Percentiles rank a stretch among this genome's conserved stretches.
Evolutionary conservation across 768 basidiomycete genomes (phyloP).

Genomic region (Antrodiella citrinella): DNA sequence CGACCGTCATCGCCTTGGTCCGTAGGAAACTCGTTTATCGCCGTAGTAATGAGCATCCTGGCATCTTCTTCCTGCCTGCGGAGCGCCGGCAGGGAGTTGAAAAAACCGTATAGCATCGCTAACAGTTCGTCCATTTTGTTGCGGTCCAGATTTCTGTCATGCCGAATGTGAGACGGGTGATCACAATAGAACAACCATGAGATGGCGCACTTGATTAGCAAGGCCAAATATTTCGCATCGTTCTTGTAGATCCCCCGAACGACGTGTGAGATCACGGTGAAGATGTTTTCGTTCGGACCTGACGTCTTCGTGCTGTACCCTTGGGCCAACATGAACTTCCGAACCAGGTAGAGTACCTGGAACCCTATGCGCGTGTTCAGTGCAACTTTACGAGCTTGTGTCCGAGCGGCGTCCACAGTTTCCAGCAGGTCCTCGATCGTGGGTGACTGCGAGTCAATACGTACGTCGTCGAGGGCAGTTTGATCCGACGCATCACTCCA

Average conservation of each 20-base stretch:
- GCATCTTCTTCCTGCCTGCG: conserved; percentile 27
- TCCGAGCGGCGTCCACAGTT: conserved; percentile 31
- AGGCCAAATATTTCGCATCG: conserved; percentile 37
- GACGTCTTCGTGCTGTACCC: conserved; percentile 29
- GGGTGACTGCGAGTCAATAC: conserved; percentile 7
- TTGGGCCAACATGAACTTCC: conserved; percentile 32
- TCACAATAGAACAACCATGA: no score
- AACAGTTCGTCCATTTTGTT: conserved; percentile 31
- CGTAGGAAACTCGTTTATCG: conserved; percentile 7
- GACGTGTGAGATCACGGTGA: conserved; percentile 36
- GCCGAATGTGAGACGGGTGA: background rate
- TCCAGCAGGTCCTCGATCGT: conserved; percentile 19
- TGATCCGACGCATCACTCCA: conserved; percentile 3
- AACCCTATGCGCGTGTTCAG: conserved; percentile 39
- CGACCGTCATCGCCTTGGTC: background rate
- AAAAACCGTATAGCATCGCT: conserved; percentile 31
- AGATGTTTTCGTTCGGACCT: conserved; percentile 20
- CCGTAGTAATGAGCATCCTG: conserved; percentile 12
- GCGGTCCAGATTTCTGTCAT: conserved; percentile 33
- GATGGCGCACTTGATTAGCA: conserved; percentile 41
- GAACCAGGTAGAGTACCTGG: conserved; percentile 34
- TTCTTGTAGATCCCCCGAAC: conserved; percentile 36
- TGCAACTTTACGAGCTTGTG: conserved; percentile 24
- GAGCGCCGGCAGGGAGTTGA: conserved; percentile 26
- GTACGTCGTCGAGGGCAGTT: conserved; percentile 20